Conservation (phyloP, 1,139 yeast species). For the Yamadazyma dushanensis region DNA sequence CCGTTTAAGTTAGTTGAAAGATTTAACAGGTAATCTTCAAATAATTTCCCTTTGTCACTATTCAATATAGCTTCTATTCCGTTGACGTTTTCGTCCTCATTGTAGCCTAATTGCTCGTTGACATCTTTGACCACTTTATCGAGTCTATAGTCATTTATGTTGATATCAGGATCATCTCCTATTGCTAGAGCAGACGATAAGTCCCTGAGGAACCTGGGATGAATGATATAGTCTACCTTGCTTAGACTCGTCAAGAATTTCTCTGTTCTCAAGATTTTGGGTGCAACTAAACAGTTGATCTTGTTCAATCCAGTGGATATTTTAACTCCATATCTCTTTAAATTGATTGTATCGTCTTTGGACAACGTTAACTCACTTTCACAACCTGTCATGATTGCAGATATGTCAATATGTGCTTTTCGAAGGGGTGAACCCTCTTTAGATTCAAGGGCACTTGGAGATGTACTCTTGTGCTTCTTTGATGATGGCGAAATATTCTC, state of each 20-base stretch:
- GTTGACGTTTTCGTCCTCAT: conserved; percentile 13
- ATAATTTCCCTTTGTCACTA: conserved; percentile 33
- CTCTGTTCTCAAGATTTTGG: conserved; percentile 78
- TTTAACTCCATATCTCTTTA: conserved; percentile 38
- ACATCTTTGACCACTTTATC: conserved; percentile 34
- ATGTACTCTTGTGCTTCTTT: conserved; percentile 18
- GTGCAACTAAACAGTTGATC: conserved; percentile 65
- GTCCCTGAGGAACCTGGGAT: conserved; percentile 48
- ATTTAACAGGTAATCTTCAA: conserved; percentile 51
- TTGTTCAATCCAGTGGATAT: conserved; percentile 32
- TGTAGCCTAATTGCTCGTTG: conserved; percentile 34
- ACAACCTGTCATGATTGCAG: conserved; percentile 66
- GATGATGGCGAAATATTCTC: conserved; percentile 11
- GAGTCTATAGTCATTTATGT: conserved; percentile 33
- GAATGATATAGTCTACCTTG: conserved; percentile 39
- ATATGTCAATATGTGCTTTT: conserved; percentile 7
- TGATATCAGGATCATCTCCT: conserved; percentile 23
- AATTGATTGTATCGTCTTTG: conserved; percentile 31
- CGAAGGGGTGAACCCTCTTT: background rate
- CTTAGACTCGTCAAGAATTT: conserved; percentile 62
- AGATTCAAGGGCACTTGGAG: background rate
- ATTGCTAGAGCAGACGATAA: conserved; percentile 30
- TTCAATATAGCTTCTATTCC: conserved; percentile 13
- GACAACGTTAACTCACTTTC: conserved; percentile 43
- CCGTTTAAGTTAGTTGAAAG: conserved; percentile 68